Conservation (phyloP, 1,139 yeast species). For the Citeromyces siamensis region DNA sequence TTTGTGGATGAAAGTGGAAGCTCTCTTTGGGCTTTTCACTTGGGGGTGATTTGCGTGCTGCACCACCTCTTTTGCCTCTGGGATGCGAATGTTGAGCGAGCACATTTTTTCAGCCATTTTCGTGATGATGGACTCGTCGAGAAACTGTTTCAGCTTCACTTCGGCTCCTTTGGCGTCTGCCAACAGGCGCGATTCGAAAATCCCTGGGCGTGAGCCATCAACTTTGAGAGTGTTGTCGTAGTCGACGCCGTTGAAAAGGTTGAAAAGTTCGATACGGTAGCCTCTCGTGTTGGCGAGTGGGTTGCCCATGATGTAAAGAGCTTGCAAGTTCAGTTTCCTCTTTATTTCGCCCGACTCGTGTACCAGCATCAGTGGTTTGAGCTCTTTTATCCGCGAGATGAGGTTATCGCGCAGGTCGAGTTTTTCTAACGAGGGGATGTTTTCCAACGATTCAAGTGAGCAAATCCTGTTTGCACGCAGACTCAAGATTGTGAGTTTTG, state of each 20-base stretch:
- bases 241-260: conserved; percentile 37
- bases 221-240: conserved; percentile 34
- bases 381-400: conserved; percentile 22
- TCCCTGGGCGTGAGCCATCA: conserved; percentile 55
- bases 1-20: conserved; percentile 3
- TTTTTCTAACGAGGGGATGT: conserved; percentile 32
- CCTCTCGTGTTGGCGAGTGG: conserved; percentile 27
- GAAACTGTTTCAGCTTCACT: conserved; percentile 28
- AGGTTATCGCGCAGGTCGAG: conserved; percentile 45
- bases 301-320: conserved; percentile 27
- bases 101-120: conserved; percentile 22
- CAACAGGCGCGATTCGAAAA: conserved; percentile 43
- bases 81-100: conserved; percentile 6
- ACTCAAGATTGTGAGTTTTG: conserved; percentile 35
- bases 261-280: conserved; percentile 41
- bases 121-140: conserved; percentile 21
- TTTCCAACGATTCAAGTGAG: conserved; percentile 36
- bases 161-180: conserved; percentile 37
- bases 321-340: conserved; percentile 8
- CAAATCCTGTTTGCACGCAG: conserved; percentile 39
- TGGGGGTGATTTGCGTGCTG: background rate
- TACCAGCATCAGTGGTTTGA: conserved; percentile 25
- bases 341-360: conserved; percentile 11
- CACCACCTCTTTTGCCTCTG: background rate
- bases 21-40: background rate